Base-by-base conservation (phyloP, 805 yeast species). In the Zygosaccharomyces lentus region DNA sequence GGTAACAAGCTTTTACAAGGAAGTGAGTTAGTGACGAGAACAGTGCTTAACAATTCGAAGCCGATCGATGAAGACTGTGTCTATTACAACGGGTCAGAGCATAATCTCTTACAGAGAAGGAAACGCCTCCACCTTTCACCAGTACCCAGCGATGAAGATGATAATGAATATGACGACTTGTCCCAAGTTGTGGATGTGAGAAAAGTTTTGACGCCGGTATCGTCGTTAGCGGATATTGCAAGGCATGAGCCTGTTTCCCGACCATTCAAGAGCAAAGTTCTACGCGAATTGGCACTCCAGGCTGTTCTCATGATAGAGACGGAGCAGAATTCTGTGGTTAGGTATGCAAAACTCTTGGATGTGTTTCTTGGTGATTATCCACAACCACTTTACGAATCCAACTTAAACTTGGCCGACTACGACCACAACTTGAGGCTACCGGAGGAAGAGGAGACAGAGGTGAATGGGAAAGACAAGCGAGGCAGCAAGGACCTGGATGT, bases 361-460 rank as follows among this genome's bases (percentile, higher is more conserved):
- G 81, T 85, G 1, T 80, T 91, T 54, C 71, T 91, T 41, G 96
- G 97, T 4, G 98, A 91, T 60, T 91, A 87, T 61, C 85, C 95
- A 52, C 72, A 72, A 36, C 80, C 80, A 45, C 66, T 84, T 32
- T 69, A 80, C 16, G 87, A 86, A 29, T 79, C 77, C 17, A 77
- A 79, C 39, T 64, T 90, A 65, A 77, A 80, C 19, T 70, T 89
- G 27, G 84, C 88, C 1, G 72, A 67, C 23, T 86, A 86, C 58
- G 86, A 87, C 57, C 89, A 84, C 56, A 78, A 81, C 26, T 64
- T 83, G 34, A 48, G 50, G 12, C 43, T 64, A 23, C 55, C 58
- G 8, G 65, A 65, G 12, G 62, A 61, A 21, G 55, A 48, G 13
- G 61, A 54, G 10, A 58, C 52, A 4, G 51, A 44, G 7, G 49